Evolutionary conservation across 805 yeast genomes (phyloP), one percentile per base, ranked within the genome.

Genomic region (Schwanniomyces yamadae): DNA sequence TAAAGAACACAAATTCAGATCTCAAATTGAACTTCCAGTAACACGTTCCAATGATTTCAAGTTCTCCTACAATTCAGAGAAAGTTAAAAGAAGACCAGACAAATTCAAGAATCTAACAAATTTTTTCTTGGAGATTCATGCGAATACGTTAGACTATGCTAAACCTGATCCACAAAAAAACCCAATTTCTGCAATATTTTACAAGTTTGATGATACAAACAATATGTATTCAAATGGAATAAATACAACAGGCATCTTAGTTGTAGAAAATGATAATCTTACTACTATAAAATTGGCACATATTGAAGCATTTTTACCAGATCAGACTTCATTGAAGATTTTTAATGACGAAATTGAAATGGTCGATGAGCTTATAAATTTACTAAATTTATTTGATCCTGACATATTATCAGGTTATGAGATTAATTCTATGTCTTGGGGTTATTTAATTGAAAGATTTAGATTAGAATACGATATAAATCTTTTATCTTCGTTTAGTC

Each of bases 401-500:
- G 99, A 93, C 55, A 77, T 93, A 20, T 52, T 93, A 5, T 72
- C 86, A 0, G 98, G 97, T 0, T 93, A 75, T 55, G 99, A 93
- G 50, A 72, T 87, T 5, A 84, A 87, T 44, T 63, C 80, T 1
- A 49, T 75, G 0, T 86, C 97, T 0, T 91, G 98, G 98, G 98
- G 99, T 0, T 93, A 85, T 50, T 35, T 90, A 0, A 69, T 85
- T 17, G 93, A 85, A 34, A 57, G 99, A 30, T 71, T 75, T 37
- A 54, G 65, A 12, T 42, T 39, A 0, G 59, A 52, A 2, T 69
- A 69, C 48, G 75, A 73, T 2, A 58, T 72, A 9, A 83, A 86
- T 45, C 44, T 88, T 3, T 55, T 74, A n/a, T 63, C 69, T 0
- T 73, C 77, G 28, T 54, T 89, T 1, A 78, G 95, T 1, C 62